phyloP scores from a whole-genome alignment of 306 rosid genomes.

The Acacia confusa region DNA sequence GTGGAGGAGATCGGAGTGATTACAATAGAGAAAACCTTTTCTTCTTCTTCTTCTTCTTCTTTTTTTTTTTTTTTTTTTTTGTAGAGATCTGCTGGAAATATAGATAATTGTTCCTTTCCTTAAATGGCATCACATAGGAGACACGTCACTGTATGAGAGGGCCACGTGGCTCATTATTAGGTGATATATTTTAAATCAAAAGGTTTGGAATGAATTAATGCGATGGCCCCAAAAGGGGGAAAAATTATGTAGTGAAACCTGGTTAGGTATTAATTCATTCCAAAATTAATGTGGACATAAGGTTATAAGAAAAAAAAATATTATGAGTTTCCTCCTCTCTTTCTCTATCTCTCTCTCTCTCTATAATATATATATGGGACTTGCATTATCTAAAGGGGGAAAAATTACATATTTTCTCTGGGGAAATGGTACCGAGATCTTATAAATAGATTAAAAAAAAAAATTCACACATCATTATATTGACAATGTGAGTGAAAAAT shows the following conservation, averaged over 20 bases:
- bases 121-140: not conserved
- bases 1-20: no score
- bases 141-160: not conserved
- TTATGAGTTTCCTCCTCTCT: no score
- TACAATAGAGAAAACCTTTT: no score
- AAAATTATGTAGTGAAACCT: not conserved
- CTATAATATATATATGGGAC: no score
- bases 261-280: no score
- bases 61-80: no score
- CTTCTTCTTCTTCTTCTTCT: no score
- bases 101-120: not conserved
- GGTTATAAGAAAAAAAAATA: no score
- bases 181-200: not conserved
- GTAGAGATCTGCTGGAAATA: not conserved
- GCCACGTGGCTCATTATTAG: not conserved
- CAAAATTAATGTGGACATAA: no score
- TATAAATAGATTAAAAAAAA: not conserved
- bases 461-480: not conserved
- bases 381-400: no score
- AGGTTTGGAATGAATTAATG: not conserved
- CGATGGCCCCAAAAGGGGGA: not conserved
- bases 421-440: not conserved
- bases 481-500: not conserved
- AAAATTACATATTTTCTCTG: no score
- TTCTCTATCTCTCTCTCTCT: no score